Evolutionary conservation across 2,329 filamentous ascomycete genomes (phyloP), one percentile per base, ranked within the genome.

Genomic region (Xylariaceae sp.): DNA sequence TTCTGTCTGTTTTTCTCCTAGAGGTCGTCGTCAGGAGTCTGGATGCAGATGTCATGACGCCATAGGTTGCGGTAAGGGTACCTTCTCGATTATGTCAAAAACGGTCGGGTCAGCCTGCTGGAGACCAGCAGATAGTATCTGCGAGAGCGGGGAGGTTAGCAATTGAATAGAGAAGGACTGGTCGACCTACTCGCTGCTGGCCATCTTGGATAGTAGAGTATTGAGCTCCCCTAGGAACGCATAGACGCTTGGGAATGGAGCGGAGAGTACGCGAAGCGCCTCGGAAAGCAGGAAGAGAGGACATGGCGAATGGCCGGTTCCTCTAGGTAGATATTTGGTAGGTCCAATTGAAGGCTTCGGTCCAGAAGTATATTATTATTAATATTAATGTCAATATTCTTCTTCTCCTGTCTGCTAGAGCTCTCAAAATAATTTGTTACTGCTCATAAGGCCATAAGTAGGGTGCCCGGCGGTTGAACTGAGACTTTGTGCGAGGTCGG

Each of bases 1-100:
- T 96, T 96, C 77, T 99, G 95, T 67, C 95, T 86, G 66, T 84
- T 85, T 85, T 98, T 98, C 82, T 99, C 95, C 91, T 96, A 56
- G 58, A 58, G n/a, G 33, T 33, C 5, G 29, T 37, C 11, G 26
- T 62, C 33, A 62, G 57, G 50, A 48, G 31, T 16, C 23, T 50
- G 45, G 31, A 28, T 9, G 19, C 33, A 11, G 23, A 12, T 19
- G 37, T 19, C 28, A 34, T 23, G 23, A 19, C 26, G 8, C 48
- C 28, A 37, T 46, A 39, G 29, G 14, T 48, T n/a, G 37, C 23
- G 28, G 21, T 43, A 36, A 21, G 39, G 44, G 40, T 77, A 96
- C 92, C 84, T 92, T 94, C 75, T 96, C 89, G 67, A 98, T 87
- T 69, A 98, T 97, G 50, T 90, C 87, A 74, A 87, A 96, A 65